These are phyloP conservation scores for Populus hybrid DNA, from an alignment of 441 rosid species.

Conservation along the genomic window DNA sequence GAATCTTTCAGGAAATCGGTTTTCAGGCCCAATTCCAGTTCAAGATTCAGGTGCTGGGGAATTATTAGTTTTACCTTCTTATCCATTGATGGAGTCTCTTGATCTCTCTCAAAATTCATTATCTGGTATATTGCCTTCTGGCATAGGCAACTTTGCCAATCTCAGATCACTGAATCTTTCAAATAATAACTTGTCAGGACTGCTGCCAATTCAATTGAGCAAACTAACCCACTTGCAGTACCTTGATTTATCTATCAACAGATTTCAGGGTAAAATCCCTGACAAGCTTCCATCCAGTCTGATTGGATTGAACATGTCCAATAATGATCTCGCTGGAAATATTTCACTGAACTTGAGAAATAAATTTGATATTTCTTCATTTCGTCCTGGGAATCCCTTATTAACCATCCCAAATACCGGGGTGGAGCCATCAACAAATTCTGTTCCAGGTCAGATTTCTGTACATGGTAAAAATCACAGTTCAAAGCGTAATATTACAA, in stretches of 20 bases:
- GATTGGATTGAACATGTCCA: slow-evolving; percentile 63
- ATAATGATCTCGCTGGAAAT: slow-evolving; percentile 67
- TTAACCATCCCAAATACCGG: slow-evolving; percentile 33
- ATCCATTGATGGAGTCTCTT: slow-evolving; percentile 67
- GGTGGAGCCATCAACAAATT: slow-evolving; percentile 16
- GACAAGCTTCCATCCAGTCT: slow-evolving; percentile 55
- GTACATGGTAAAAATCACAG: slow-evolving; percentile 25
- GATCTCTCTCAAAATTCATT: slow-evolving; percentile 84
- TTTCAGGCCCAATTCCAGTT: slow-evolving; percentile 67
- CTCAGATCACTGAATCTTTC: slow-evolving; percentile 68
- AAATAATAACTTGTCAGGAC: slow-evolving; percentile 57
- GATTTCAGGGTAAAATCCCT: slow-evolving; percentile 68
- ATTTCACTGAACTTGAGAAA: slow-evolving; percentile 54
- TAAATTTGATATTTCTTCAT: slow-evolving; percentile 53
- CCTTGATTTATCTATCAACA: slow-evolving; percentile 84
- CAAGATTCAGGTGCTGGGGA: slow-evolving; percentile 53
- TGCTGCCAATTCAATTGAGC: slow-evolving; percentile 68
- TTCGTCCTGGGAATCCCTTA: slow-evolving; percentile 62
- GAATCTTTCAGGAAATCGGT: slow-evolving; percentile 76
- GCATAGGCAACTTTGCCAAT: slow-evolving; percentile 57
- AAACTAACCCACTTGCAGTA: slow-evolving; percentile 60
- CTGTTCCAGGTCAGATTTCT: slow-evolving; percentile 19
- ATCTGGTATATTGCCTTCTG: slow-evolving; percentile 57
- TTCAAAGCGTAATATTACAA: slow-evolving; percentile 47
- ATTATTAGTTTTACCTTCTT: slow-evolving; percentile 43